These are phyloP conservation scores for Penicillium sp. DNA, from an alignment of 2,329 filamentous ascomycete genomes.

Conservation along the genomic window DNA sequence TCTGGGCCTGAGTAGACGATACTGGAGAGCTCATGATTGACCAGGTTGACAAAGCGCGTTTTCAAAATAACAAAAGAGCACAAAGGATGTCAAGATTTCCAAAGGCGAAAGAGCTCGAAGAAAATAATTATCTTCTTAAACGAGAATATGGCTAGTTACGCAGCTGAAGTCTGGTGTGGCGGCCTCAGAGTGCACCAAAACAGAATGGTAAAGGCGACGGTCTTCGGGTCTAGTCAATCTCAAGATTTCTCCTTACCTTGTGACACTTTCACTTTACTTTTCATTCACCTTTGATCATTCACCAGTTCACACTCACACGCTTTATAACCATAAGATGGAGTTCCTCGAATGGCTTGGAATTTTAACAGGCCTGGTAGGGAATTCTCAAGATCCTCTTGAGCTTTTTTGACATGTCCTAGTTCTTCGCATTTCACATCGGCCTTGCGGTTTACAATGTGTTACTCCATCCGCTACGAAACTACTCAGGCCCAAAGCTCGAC, in stretches of 20 bases:
- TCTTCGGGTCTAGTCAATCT: not conserved
- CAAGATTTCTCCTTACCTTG: not conserved
- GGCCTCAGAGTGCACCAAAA: not conserved
- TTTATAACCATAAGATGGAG: not conserved
- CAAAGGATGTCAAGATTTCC: no score
- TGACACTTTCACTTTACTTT: not conserved
- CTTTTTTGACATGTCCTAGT: not conserved
- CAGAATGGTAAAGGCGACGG: not conserved
- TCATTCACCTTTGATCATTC: not conserved
- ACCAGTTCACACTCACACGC: not conserved
- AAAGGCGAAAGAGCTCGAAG: not conserved
- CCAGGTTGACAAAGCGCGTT: not conserved
- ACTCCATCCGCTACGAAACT: constrained; percentile 4
- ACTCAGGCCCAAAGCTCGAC: constrained; percentile 7
- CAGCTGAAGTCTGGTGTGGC: not conserved
- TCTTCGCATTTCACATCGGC: not conserved
- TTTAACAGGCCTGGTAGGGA: not conserved
- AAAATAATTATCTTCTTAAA: not conserved
- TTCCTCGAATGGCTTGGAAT: not conserved
- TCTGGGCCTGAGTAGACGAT: not conserved
- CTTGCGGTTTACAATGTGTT: constrained; percentile 2
- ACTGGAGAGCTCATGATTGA: not conserved
- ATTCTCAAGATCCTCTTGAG: not conserved
- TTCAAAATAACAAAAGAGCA: not conserved
- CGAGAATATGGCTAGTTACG: not conserved